A percentile compares a stretch with the other conserved stretches of the same genome.
These are phyloP conservation scores for Aegilops longissima DNA, from an alignment of 176 grass and related monocot species.

Conservation along the genomic window DNA sequence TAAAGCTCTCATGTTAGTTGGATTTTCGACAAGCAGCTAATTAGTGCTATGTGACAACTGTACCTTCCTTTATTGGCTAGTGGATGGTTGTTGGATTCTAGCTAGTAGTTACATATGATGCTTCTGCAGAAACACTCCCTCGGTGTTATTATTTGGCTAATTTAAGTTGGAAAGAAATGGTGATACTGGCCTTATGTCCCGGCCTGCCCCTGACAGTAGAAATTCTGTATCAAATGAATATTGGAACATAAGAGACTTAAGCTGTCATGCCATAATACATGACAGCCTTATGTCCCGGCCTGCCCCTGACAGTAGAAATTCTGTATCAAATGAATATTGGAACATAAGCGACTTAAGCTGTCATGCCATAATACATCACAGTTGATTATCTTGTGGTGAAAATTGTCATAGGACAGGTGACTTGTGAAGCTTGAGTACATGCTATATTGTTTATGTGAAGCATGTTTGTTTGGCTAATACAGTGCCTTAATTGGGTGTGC, in stretches of 20 bases:
- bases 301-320: not conserved
- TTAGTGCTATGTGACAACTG: not conserved
- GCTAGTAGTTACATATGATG: not conserved
- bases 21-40: conserved; percentile 16
- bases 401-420: not conserved
- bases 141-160: not conserved
- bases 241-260: not conserved
- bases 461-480: not conserved
- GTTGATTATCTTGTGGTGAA: not conserved
- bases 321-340: conserved; percentile 15
- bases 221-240: conserved; percentile 15
- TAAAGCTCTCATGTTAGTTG: conserved; percentile 44
- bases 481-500: not conserved
- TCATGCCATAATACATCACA: not conserved
- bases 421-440: not conserved
- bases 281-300: not conserved
- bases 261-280: not conserved
- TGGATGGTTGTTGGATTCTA: conserved; percentile 13
- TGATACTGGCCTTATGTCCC: not conserved
- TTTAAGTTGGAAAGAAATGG: not conserved
- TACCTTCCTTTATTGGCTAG: conserved; percentile 29
- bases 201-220: not conserved
- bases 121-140: not conserved
- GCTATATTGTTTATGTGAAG: conserved; percentile 12
- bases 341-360: not conserved